Percentiles rank a stretch among this genome's conserved stretches.
Evolutionary conservation across 371 early-diverging fungal genomes (phyloP).

Genomic region (Dinochytrium kinnereticum): DNA sequence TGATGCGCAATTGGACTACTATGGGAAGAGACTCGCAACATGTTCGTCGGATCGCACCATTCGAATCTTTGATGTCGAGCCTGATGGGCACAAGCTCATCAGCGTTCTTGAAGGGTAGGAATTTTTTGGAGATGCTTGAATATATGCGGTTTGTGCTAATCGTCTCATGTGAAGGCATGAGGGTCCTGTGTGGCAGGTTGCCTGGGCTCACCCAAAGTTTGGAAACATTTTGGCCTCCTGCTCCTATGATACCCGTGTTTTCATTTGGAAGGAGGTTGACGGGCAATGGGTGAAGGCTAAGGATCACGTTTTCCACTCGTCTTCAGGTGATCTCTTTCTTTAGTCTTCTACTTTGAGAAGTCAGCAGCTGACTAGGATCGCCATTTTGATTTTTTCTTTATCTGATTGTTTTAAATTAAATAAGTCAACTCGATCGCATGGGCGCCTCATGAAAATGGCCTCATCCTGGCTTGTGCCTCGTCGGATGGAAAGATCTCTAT

Average conservation of each 20-base stretch:
- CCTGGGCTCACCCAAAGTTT: slow-evolving; percentile 98
- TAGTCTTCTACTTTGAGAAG: too few species aligned
- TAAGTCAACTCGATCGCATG: slow-evolving; percentile 92
- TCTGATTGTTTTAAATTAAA: neutral
- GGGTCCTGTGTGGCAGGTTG: slow-evolving; percentile 99
- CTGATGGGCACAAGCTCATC: slow-evolving; percentile 76
- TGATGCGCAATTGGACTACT: slow-evolving; percentile 98
- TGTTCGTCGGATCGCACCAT: slow-evolving; percentile 96
- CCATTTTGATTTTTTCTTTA: too few species aligned
- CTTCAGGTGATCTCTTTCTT: slow-evolving; percentile 90
- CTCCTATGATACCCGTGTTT: slow-evolving; percentile 92
- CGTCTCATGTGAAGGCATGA: slow-evolving; percentile 76
- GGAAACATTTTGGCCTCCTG: slow-evolving; percentile 95
- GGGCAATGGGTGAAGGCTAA: slow-evolving; percentile 87
- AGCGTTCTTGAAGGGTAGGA: slow-evolving; percentile 82
- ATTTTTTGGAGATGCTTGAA: too few species aligned
- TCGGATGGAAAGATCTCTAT: slow-evolving; percentile 95
- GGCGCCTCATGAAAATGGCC: slow-evolving; percentile 97
- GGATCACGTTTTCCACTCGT: slow-evolving; percentile 86
- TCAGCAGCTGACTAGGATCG: too few species aligned
- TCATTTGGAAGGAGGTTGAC: slow-evolving; percentile 91
- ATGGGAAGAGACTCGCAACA: slow-evolving; percentile 94
- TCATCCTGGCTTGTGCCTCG: slow-evolving; percentile 91
- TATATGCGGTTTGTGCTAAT: neutral
- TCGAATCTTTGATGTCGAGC: slow-evolving; percentile 89